Evolutionary conservation across 2,329 filamentous ascomycete species (phyloP), one percentile per base, ranked within the genome.

Genomic region (Nemania sp.): DNA sequence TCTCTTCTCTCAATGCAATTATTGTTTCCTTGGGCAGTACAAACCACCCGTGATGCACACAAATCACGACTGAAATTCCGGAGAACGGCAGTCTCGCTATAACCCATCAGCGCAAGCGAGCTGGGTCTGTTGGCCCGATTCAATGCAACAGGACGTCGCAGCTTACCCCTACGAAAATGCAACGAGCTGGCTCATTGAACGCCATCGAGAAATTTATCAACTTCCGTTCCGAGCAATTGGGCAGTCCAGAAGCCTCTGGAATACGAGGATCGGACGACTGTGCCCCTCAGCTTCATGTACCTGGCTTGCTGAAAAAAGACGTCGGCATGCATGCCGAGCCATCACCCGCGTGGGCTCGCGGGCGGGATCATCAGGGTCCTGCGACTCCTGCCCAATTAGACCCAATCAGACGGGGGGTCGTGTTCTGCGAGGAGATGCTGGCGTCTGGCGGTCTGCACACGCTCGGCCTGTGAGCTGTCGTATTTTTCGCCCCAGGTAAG

Each of bases 281-380:
- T 15, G 19, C 24, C 5, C 30, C 14, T 37, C 47, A 45, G 48
- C 48, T 47, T 41, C 15, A 22, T 51, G 39, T 40, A 11, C 15
- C 19, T 39, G 44, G 14, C 24, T 11, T 44, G 49, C 39, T 42
- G 34, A 36, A 42, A 30, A 36, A 6, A 40, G 42, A 47, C 20
- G 33, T 43, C 12, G 23, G n/a, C 31, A 23, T 52, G 53, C 53
- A 56, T 48, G 41, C 31, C 37, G 43, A 52, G 49, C 53, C 41
- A 23, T 31, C 17, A n/a, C 23, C 47, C 23, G 24, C 23, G 40
- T 39, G n/a, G n/a, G 23, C 11, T 4, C 26, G 24, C 9, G 24
- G 19, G 36, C 26, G 19, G 39, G 49, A 43, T 48, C 20, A 23
- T 56, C 48, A 44, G 39, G 49, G 24, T 44, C 31, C 23, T 46